Percentiles rank a stretch among this genome's conserved stretches.
These are phyloP conservation scores for Starmerella sp. DNA, from an alignment of 805 yeast species.

Conservation along the genomic window DNA sequence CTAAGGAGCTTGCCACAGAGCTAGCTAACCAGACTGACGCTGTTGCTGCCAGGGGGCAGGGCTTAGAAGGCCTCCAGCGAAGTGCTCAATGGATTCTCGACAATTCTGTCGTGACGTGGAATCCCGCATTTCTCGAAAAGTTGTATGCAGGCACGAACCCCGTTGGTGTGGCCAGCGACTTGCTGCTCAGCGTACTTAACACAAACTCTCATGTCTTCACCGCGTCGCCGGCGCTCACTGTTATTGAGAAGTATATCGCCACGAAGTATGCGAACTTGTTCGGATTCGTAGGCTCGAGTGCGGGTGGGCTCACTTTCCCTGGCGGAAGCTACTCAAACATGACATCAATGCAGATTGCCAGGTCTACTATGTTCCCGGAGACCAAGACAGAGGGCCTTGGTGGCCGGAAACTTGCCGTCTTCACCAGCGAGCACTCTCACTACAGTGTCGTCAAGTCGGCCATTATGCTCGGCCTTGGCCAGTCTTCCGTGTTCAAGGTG, in stretches of 20 bases:
- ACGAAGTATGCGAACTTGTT: slow-evolving; percentile 57
- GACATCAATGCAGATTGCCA: slow-evolving; percentile 67
- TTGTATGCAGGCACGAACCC: slow-evolving; percentile 79
- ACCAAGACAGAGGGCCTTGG: slow-evolving; percentile 53
- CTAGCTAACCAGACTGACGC: slow-evolving; percentile 28
- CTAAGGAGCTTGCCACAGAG: slow-evolving; percentile 35
- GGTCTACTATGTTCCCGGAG: slow-evolving; percentile 54
- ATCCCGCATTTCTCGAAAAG: slow-evolving; percentile 74
- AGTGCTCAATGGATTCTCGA: slow-evolving; percentile 47
- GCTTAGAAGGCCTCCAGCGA: slow-evolving; percentile 36
- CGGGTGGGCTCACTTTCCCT: slow-evolving; percentile 77
- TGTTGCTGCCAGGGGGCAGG: slow-evolving; percentile 33
- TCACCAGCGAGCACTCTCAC: slow-evolving; percentile 61
- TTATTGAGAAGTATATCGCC: slow-evolving; percentile 60
- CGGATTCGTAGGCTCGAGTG: slow-evolving; percentile 39
- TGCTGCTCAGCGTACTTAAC: slow-evolving; percentile 56
- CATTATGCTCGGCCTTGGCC: slow-evolving; percentile 62
- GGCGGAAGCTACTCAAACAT: slow-evolving; percentile 85
- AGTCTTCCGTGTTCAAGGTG: slow-evolving; percentile 50
- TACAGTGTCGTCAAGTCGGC: slow-evolving; percentile 77
- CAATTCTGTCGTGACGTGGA: slow-evolving; percentile 75
- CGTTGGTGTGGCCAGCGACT: slow-evolving; percentile 64
- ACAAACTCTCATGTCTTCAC: slow-evolving; percentile 79
- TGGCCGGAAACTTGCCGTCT: slow-evolving; percentile 50
- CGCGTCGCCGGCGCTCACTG: slow-evolving; percentile 69